Percentiles rank a stretch among this genome's conserved stretches.
phyloP scores from a whole-genome alignment of 495 filamentous ascomycete species.

The Sporormia fimetaria region DNA sequence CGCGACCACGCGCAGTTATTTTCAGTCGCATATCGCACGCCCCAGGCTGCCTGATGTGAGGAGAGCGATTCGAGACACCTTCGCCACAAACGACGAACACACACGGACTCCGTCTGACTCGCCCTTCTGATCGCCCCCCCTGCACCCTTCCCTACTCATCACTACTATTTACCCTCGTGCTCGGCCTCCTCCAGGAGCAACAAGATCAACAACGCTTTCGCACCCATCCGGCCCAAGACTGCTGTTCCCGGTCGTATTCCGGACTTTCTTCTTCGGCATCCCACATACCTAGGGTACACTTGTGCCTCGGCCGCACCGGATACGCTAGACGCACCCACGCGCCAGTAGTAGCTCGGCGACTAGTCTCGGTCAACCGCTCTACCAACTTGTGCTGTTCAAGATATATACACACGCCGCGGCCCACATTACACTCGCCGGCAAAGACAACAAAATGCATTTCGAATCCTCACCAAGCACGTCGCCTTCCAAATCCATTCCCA shows the following conservation, averaged over 20 bases:
- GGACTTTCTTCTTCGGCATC: no score
- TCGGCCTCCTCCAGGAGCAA: neutral
- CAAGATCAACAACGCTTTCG: neutral
- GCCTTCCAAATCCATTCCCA: constrained; percentile 25
- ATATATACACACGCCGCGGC: constrained; percentile 3
- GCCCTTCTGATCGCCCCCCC: constrained; percentile 8
- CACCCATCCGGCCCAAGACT: neutral
- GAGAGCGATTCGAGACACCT: constrained; percentile 18
- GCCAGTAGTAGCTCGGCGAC: no score
- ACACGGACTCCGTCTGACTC: constrained; percentile 15
- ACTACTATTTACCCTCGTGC: neutral
- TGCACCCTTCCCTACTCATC: neutral
- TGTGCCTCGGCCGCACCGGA: no score
- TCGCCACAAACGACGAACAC: neutral
- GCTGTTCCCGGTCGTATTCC: no score
- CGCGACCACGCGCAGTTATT: neutral
- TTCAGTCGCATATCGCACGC: constrained; percentile 12
- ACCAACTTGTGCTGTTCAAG: constrained; percentile 1
- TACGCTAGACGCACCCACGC: no score
- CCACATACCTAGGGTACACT: no score
- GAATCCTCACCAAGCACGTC: constrained; percentile 23
- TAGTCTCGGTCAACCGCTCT: neutral
- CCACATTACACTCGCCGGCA: no score
- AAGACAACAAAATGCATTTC: constrained; percentile 23
- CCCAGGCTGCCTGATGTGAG: constrained; percentile 17